Conservation (phyloP, 192 early-diverging fungal species). For the Entrophospora sp. region DNA sequence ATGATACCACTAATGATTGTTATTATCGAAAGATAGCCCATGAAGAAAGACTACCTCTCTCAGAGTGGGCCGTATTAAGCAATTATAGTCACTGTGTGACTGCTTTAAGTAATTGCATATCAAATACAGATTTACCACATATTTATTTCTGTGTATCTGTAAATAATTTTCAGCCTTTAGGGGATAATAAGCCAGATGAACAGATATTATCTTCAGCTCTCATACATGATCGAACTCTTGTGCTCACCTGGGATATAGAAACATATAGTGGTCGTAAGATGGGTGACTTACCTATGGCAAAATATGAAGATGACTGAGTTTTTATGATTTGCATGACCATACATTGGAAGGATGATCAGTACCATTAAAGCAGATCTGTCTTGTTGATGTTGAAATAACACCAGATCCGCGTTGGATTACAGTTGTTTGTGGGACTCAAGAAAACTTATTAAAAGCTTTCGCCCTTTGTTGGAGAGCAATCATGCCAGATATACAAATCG, state of each 20-base stretch:
- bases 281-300: neutral
- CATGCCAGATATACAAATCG: too few species aligned
- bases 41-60: neutral
- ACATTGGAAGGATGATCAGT: neutral
- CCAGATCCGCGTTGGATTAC: neutral
- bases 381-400: neutral
- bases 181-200: neutral
- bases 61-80: neutral
- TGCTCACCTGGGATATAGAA: conserved; percentile 4
- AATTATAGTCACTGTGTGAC: too few species aligned
- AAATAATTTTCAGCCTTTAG: neutral
- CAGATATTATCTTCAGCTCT: neutral
- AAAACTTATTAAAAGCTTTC: conserved; percentile 6
- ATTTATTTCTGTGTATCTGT: neutral
- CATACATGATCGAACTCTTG: neutral
- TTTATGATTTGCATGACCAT: conserved; percentile 6
- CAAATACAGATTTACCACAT: neutral
- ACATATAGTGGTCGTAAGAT: neutral
- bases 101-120: too few species aligned
- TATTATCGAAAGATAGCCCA: neutral
- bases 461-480: neutral
- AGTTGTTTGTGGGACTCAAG: neutral
- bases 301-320: neutral
- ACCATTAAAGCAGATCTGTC: neutral
- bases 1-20: neutral